These are phyloP conservation scores for Sporisorium graminicola DNA, from an alignment of 1,284 basidiomycete species.

Conservation along the genomic window DNA sequence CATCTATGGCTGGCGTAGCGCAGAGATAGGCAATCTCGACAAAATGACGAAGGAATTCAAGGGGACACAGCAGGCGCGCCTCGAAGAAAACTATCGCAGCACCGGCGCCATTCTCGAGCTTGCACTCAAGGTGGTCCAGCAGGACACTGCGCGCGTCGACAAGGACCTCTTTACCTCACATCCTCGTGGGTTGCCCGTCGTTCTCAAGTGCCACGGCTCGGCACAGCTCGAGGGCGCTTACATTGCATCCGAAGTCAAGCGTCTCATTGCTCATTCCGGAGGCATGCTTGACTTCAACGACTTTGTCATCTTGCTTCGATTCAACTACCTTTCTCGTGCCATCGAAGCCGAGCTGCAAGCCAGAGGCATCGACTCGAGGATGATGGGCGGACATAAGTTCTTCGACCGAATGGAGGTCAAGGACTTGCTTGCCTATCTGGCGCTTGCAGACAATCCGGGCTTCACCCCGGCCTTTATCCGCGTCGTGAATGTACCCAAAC, in stretches of 20 bases:
- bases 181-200: slow-evolving; percentile 74
- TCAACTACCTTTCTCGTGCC: slow-evolving; percentile 82
- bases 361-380: slow-evolving; percentile 80
- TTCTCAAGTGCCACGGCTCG: slow-evolving; percentile 36
- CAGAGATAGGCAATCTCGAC: slow-evolving; percentile 70
- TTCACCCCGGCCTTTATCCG: slow-evolving; percentile 80
- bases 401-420: slow-evolving; percentile 84
- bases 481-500: slow-evolving; percentile 80
- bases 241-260: slow-evolving; percentile 84
- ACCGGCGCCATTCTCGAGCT: slow-evolving; percentile 82
- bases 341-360: slow-evolving; percentile 84
- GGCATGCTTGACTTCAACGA: slow-evolving; percentile 74
- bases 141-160: slow-evolving; percentile 80
- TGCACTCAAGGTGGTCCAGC: slow-evolving; percentile 82
- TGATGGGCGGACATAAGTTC: slow-evolving; percentile 87
- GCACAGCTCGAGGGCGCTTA: slow-evolving; percentile 57
- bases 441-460: slow-evolving; percentile 81
- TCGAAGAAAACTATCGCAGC: slow-evolving; percentile 90
- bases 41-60: slow-evolving; percentile 61
- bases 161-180: slow-evolving; percentile 84
- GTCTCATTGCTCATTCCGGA: slow-evolving; percentile 80
- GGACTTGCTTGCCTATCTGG: slow-evolving; percentile 82
- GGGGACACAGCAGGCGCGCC: slow-evolving; percentile 75
- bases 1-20: slow-evolving; percentile 91
- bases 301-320: slow-evolving; percentile 76